Base-by-base conservation (phyloP, 805 yeast genomes). In the Yarrowia alimentaria region DNA sequence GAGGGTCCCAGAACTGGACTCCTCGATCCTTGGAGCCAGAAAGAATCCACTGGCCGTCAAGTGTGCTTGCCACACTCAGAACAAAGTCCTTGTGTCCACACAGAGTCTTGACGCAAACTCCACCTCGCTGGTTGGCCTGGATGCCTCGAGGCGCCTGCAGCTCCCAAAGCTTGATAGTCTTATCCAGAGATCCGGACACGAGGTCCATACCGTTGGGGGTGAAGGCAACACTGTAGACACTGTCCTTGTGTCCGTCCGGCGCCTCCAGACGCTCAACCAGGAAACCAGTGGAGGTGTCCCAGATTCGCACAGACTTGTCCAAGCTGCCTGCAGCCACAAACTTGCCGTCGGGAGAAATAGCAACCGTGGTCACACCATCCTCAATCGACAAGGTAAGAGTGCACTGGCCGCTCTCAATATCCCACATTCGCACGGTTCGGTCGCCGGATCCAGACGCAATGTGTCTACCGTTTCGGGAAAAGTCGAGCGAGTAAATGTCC, bases 301-400 rank as follows among this genome's bases (percentile, higher is more conserved):
- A 91, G 40, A 93, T 95, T 56, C 98, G 78, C 48, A 93, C 97
- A 24, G 95, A 85, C 69, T 94, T 78, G 72, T 91, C 99, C 58
- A 91, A 78, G 26, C 95, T 85, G 45, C 99, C 99, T 13, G 97
- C 98, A 30, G 97, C 98, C 61, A 93, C 88, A 60, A 81, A 79
- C 60, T 83, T 80, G 30, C 97, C 96, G 67, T 91, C 95, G 43
- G 97, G 97, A 7, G 96, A 86, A 32, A 91, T 91, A 16, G 97
- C 96, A 37, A 91, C 97, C 0, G 99, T 91, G 52, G 99, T 91
- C 50, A 91, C 98, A 60, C 99, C 99, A 66, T 91, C 98, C 69
- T 91, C 97, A 61, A 91, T 90, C 13, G 89, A 79, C 58, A 91
- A 74, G 38, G 96, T 89, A 62, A 89, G 75, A 17, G 89, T 81